Evolutionary conservation across 148 eudicot species (phyloP), one percentile per base, ranked within the genome.

Genomic region (Nepenthes gracilis): DNA sequence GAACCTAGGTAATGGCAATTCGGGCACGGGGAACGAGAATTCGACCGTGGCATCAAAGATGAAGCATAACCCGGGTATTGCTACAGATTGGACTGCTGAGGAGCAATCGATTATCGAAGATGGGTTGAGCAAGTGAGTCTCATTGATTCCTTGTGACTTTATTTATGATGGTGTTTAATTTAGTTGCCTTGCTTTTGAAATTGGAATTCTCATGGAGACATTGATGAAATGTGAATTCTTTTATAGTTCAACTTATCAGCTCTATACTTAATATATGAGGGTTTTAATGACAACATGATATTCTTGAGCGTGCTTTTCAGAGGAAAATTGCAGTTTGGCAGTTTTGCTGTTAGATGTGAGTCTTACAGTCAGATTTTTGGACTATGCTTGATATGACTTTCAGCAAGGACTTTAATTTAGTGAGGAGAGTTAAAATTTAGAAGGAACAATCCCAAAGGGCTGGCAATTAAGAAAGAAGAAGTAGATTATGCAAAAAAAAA

Each of bases 101-200:
- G 99, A 93, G 72, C 95, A 88, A 70, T 61, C 81, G 37, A 65
- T 72, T 15, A 71, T 93, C 55, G 87, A 93, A 49, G 91, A 84
- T 37, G 81, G 93, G 43, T 84, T 89, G 43, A 45, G 63, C 69
- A 83, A 76, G 99, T 93, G 58, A 63, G 88, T 71, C 15, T 66
- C 65, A 50, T 45, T 60, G 8, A 47, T 45, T 13, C 4, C 4
- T 64, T 14, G 52, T n/a, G 10, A 10, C 10, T 45, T 61, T 2
- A 15, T n/a, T 56, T 33, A 14, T 43, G 23, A 33, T 61, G 23
- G 23, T 5, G 9, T 49, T 47, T 61, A 1, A 33, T 51, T 7
- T 62, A 43, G 8, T 35, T 45, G 23, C 23, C 23, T 55, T 12
- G 35, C 23, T 23, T 23, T 54, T 43, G 12, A 60, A 54, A 2